phyloP scores from a whole-genome alignment of 2,329 filamentous ascomycete genomes.

The Paracoccidioides lutzii region DNA sequence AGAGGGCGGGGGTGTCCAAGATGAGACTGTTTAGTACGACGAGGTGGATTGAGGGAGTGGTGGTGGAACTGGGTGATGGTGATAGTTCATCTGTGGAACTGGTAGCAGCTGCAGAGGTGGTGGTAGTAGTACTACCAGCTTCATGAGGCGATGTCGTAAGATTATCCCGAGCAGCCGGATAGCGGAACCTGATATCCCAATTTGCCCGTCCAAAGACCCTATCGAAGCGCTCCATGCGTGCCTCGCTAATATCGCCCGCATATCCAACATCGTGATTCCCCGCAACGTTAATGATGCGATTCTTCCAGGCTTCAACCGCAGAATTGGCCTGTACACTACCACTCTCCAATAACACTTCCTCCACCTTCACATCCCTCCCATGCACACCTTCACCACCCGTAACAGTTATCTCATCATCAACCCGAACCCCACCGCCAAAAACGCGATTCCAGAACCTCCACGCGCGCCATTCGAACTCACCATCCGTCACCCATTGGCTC shows the following conservation, averaged over 20 bases:
- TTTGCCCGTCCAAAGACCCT: conserved; percentile 73
- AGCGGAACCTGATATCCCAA: conserved; percentile 71
- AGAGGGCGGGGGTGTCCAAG: conserved; percentile 68
- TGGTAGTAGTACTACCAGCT: conserved; percentile 14
- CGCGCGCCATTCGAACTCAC: conserved; percentile 65
- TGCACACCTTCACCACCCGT: conserved; percentile 29
- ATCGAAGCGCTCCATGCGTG: conserved; percentile 70
- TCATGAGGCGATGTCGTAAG: conserved; percentile 11
- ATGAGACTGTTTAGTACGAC: conserved; percentile 88
- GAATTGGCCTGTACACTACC: conserved; percentile 16
- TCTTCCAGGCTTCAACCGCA: conserved; percentile 44
- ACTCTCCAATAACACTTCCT: conserved; percentile 22
- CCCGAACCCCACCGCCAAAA: conserved; percentile 54
- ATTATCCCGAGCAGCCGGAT: conserved; percentile 24
- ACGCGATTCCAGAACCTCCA: conserved; percentile 68
- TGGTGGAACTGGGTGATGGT: neutral
- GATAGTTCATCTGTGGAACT: neutral
- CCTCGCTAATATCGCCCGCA: conserved; percentile 72
- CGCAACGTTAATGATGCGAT: conserved; percentile 71
- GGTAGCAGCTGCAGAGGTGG: conserved; percentile 22
- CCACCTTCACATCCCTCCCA: conserved; percentile 15
- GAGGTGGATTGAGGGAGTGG: conserved; percentile 56
- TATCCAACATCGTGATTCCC: conserved; percentile 98
- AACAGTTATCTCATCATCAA: conserved; percentile 37
- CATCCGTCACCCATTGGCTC: conserved; percentile 84